Percentiles rank a stretch among this genome's conserved stretches.
Conservation (phyloP, 306 rosid genomes). For the Sesbania bispinosa region DNA sequence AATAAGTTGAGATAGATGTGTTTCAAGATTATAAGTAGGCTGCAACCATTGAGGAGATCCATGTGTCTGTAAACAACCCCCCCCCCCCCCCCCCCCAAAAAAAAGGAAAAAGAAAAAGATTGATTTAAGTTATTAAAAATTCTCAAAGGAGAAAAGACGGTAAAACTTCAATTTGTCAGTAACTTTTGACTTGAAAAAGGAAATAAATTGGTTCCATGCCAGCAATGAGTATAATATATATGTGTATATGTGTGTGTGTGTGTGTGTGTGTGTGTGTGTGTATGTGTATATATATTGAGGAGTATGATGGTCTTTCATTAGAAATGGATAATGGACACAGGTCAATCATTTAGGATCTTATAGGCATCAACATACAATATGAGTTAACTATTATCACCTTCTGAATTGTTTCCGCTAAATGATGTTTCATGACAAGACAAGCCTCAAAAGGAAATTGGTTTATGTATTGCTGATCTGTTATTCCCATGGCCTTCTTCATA, state of each 20-base stretch:
- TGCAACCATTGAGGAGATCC: constrained; percentile 94
- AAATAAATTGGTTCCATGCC: constrained; percentile 14
- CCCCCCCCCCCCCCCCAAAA: no score
- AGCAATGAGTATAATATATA: no score
- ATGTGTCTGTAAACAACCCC: constrained; percentile 75
- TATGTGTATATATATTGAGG: no score
- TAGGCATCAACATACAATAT: not conserved
- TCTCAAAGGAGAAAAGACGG: not conserved
- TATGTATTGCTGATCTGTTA: constrained; percentile 72
- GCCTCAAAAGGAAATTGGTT: constrained; percentile 97
- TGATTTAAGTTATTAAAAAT: not conserved
- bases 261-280: no score
- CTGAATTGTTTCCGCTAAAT: constrained; percentile 86
- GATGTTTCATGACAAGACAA: constrained; percentile 96
- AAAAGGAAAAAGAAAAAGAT: constrained; percentile 6
- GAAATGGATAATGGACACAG: not conserved
- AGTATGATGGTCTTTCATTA: not conserved
- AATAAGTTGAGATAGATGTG: constrained; percentile 75
- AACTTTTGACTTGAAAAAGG: not conserved
- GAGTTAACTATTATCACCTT: constrained; percentile 55
- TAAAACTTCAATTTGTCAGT: not conserved
- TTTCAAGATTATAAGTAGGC: constrained; percentile 91
- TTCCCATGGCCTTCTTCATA: constrained; percentile 68
- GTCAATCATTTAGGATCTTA: not conserved
- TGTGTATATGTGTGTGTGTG: no score